Conservation (phyloP, 768 basidiomycete species). For the Rhodocollybia butyracea region DNA sequence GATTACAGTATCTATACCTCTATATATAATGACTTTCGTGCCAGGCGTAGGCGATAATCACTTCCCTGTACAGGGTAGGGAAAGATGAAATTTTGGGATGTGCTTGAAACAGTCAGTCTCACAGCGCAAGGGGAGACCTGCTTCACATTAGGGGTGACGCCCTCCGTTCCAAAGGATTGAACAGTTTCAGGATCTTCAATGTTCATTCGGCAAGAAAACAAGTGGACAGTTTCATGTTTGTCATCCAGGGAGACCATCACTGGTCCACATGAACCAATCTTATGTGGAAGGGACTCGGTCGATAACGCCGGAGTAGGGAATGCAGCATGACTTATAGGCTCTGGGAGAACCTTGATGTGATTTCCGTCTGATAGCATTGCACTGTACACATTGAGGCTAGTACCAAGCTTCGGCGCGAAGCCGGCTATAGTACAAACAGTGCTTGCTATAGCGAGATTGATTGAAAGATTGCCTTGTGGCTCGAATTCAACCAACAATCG, state of each 20-base stretch:
- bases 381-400: conserved; percentile 22
- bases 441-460: conserved; percentile 20
- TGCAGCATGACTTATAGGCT: not conserved
- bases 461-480: conserved; percentile 9
- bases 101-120: conserved; percentile 12
- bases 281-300: not conserved
- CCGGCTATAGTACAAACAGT: conserved; percentile 14
- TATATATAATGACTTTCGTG: conserved; percentile 28
- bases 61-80: conserved; percentile 25
- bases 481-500: conserved; percentile 17
- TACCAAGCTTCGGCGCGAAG: conserved; percentile 22
- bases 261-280: conserved; percentile 16
- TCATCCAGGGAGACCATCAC: conserved; percentile 21
- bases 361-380: conserved; percentile 23
- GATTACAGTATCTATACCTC: too few relatives aligned
- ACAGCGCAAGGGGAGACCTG: conserved; percentile 21
- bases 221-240: conserved; percentile 14
- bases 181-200: not conserved
- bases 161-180: conserved; percentile 12
- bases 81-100: conserved; percentile 16
- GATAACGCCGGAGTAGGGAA: too few relatives aligned
- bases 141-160: not conserved
- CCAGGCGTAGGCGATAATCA: conserved; percentile 19
- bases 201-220: not conserved
- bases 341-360: conserved; percentile 16